These are phyloP conservation scores for Hansenula lynferdii DNA, from an alignment of 1,139 yeast genomes.

Conservation along the genomic window DNA sequence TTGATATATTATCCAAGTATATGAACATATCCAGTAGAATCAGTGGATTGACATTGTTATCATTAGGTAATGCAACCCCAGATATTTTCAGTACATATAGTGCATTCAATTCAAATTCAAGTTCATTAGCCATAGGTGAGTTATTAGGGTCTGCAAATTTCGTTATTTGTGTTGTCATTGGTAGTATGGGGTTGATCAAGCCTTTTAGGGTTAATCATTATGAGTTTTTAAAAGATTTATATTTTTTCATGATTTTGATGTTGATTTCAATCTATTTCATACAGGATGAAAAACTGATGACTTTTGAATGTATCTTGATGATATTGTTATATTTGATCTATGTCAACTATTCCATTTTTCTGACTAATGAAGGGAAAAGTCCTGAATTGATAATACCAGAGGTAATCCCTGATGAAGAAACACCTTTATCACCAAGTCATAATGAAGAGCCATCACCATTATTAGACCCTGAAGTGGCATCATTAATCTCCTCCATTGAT, in stretches of 20 bases:
- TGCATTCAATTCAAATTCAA: slow-evolving; percentile 65
- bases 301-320: slow-evolving; percentile 43
- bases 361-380: slow-evolving; percentile 9
- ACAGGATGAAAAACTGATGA: slow-evolving; percentile 45
- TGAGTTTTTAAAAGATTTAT: slow-evolving; percentile 40
- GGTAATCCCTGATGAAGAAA: slow-evolving; percentile 5
- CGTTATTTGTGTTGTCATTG: slow-evolving; percentile 71
- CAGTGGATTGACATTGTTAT: slow-evolving; percentile 83
- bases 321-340: slow-evolving; percentile 34
- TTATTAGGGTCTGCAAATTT: slow-evolving; percentile 81
- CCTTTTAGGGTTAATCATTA: slow-evolving; percentile 54
- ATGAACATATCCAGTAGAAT: slow-evolving; percentile 69
- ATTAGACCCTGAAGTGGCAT: background rate
- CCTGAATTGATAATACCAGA: background rate
- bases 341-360: slow-evolving; percentile 27
- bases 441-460: background rate
- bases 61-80: slow-evolving; percentile 91
- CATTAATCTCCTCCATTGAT: slow-evolving; percentile 5
- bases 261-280: slow-evolving; percentile 38
- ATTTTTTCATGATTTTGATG: slow-evolving; percentile 30
- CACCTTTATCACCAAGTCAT: background rate
- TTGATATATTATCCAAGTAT: slow-evolving; percentile 53
- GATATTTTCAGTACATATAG: slow-evolving; percentile 83
- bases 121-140: slow-evolving; percentile 83
- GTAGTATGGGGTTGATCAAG: slow-evolving; percentile 62